Base-by-base conservation (phyloP, 805 yeast species). In the Pichia membranifaciens region DNA sequence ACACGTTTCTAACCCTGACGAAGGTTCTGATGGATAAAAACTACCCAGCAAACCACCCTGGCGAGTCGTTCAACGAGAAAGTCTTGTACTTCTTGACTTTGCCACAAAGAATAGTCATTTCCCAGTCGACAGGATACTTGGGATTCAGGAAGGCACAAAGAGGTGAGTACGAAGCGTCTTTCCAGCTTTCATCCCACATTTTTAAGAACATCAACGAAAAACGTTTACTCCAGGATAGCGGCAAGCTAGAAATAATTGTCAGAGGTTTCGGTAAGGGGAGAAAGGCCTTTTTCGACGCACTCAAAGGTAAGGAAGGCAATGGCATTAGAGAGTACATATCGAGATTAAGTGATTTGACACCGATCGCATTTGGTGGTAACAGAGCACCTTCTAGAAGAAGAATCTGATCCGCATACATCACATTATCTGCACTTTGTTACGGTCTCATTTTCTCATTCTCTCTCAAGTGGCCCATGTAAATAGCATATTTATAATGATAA, bases 111-210 rank as follows among this genome's bases (percentile, higher is more conserved):
- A 81, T 84, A 25, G 74, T 78, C 53, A 62, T 83, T 39, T 78
- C 83, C 20, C 69, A 87, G 43, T 77, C 87, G 7, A 84, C 96
- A 0, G 99, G 99, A 44, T 79, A 78, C 61, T 71, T 88, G 44
- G 99, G 98, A 3, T 91, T 89, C 72, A 78, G 88, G 59, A 88
- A 89, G 59, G 79, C 93, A 16, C 88, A 88, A 48, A 81, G 96
- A 67, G 87, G 95, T 42, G 96, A 88, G 65, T 87, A 87, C 60
- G 99, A 91, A 67, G 96, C 96, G 1, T 84, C 84, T 13, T 90
- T 84, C 72, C 96, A 89, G 64, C 83, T 91, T 9, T 71, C 89
- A 15, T 71, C 89, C 4, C 78, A 77, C 53, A 73, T 87, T 68
- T 88, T 91, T 66, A 75, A 81, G 52, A 64, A 74, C 54, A 85